Conservation (phyloP, 2,329 filamentous ascomycete species). For the Coniochaeta prunicola region DNA sequence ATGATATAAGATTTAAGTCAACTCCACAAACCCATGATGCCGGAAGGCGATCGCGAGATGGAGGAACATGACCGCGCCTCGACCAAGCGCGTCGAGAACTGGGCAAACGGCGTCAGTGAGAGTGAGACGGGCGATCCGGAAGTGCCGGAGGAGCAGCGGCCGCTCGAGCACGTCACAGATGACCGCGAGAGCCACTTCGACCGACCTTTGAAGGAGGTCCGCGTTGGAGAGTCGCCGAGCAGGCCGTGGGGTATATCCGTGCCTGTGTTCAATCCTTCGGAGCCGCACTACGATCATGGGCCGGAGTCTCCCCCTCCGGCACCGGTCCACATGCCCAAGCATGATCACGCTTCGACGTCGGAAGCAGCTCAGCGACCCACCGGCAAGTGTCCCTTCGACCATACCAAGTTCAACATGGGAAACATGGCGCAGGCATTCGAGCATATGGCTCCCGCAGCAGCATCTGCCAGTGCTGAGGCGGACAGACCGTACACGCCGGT, state of each 20-base stretch:
- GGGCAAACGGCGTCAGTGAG: conserved; percentile 64
- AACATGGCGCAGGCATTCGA: conserved; percentile 7
- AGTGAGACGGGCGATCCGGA: conserved; percentile 19
- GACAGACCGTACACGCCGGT: conserved; percentile 13
- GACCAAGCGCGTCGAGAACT: conserved; percentile 71
- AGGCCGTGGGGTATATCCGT: conserved; percentile 89
- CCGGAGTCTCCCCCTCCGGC: conserved; percentile 52
- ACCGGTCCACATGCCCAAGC: conserved; percentile 29
- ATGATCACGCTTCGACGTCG: background rate
- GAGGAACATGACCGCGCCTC: conserved; percentile 38
- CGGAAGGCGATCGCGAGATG: conserved; percentile 45
- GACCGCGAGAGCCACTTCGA: conserved; percentile 72
- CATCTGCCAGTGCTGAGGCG: background rate
- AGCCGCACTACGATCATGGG: conserved; percentile 13
- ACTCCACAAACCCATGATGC: conserved; percentile 83
- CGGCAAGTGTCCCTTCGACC: conserved; percentile 51
- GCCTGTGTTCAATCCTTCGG: conserved; percentile 46
- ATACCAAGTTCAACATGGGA: conserved; percentile 18
- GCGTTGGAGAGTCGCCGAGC: conserved; percentile 90
- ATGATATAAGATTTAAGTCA: conserved; percentile 90
- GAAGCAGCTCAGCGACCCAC: conserved; percentile 8
- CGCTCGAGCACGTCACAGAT: conserved; percentile 37
- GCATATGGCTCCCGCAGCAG: conserved; percentile 1
- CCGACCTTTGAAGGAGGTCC: conserved; percentile 75
- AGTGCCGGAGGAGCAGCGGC: conserved; percentile 20